Conservation (phyloP, 2,329 filamentous ascomycete species). For the Hysterium pulicare region DNA sequence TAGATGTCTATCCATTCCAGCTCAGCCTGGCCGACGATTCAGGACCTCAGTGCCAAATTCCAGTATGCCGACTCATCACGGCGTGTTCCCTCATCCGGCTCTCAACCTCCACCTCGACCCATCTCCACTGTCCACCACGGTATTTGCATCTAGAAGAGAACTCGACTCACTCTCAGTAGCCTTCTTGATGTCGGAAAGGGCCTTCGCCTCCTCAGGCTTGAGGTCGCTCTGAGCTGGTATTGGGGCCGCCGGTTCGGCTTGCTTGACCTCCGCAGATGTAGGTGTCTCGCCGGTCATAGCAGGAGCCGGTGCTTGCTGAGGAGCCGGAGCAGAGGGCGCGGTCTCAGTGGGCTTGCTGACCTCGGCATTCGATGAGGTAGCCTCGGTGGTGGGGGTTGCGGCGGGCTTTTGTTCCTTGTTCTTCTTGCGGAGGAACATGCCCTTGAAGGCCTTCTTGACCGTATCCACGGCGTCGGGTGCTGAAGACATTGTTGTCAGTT, state of each 20-base stretch:
- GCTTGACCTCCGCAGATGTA: constrained; percentile 6
- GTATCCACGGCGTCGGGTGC: constrained; percentile 34
- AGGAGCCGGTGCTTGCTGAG: constrained; percentile 17
- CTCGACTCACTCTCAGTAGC: constrained; percentile 33
- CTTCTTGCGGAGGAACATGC: constrained; percentile 31
- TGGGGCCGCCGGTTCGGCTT: constrained; percentile 13
- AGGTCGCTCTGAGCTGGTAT: constrained; percentile 18
- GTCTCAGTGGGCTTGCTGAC: constrained; percentile 31
- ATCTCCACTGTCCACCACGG: not conserved
- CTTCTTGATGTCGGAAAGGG: constrained; percentile 30
- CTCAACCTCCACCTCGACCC: constrained; percentile 22
- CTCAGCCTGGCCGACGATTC: too few relatives aligned
- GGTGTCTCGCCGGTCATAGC: constrained; percentile 8
- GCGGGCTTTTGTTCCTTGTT: constrained; percentile 18
- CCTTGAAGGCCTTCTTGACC: constrained; percentile 38
- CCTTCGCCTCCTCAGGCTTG: constrained; percentile 26
- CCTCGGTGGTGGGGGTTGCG: constrained; percentile 23
- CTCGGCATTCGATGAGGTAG: constrained; percentile 9
- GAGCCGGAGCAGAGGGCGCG: constrained; percentile 27
- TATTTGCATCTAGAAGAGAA: constrained; percentile 4
- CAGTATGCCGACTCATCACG: too few relatives aligned
- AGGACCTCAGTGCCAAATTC: too few relatives aligned
- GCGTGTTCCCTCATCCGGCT: constrained; percentile 12
- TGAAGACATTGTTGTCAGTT: constrained; percentile 9
- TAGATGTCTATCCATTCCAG: too few relatives aligned